These are phyloP conservation scores for Sarocladiaceae sp. DNA, from an alignment of 2,329 filamentous ascomycete genomes.

Conservation along the genomic window DNA sequence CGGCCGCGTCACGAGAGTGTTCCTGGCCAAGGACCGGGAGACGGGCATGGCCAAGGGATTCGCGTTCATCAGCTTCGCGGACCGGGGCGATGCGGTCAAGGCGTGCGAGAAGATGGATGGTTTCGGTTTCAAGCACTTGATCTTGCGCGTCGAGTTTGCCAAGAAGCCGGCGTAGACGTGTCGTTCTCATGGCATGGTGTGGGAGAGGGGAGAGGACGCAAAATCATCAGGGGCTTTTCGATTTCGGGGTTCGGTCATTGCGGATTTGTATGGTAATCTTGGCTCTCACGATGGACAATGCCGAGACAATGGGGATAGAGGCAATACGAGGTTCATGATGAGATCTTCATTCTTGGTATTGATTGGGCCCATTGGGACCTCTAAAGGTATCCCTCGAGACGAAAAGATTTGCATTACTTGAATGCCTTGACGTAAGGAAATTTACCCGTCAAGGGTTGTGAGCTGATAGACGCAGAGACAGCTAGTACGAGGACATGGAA, in stretches of 20 bases:
- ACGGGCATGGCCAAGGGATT: slow-evolving; percentile 97
- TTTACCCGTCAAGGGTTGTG: too few species aligned
- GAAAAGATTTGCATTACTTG: too few species aligned
- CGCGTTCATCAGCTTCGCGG: slow-evolving; percentile 95
- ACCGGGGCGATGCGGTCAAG: slow-evolving; percentile 81
- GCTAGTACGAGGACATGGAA: too few species aligned
- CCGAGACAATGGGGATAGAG: background rate
- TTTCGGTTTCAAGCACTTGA: slow-evolving; percentile 82
- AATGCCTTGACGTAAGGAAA: too few species aligned
- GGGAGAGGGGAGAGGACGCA: too few species aligned
- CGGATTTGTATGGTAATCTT: slow-evolving; percentile 8
- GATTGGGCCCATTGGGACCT: background rate
- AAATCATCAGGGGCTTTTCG: too few species aligned
- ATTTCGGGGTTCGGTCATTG: too few species aligned
- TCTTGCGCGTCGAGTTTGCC: slow-evolving; percentile 80
- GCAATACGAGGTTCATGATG: slow-evolving; percentile 4
- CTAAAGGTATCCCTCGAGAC: too few species aligned
- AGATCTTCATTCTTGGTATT: background rate
- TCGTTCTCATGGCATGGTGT: slow-evolving; percentile 1
- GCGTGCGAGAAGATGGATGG: slow-evolving; percentile 98
- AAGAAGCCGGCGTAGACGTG: slow-evolving; percentile 54
- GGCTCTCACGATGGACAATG: slow-evolving; percentile 8
- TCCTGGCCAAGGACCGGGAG: slow-evolving; percentile 95
- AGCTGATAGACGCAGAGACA: too few species aligned
- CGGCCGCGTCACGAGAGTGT: slow-evolving; percentile 93